Conservation (phyloP, 1,284 basidiomycete species). For the Moniliella sp. region DNA sequence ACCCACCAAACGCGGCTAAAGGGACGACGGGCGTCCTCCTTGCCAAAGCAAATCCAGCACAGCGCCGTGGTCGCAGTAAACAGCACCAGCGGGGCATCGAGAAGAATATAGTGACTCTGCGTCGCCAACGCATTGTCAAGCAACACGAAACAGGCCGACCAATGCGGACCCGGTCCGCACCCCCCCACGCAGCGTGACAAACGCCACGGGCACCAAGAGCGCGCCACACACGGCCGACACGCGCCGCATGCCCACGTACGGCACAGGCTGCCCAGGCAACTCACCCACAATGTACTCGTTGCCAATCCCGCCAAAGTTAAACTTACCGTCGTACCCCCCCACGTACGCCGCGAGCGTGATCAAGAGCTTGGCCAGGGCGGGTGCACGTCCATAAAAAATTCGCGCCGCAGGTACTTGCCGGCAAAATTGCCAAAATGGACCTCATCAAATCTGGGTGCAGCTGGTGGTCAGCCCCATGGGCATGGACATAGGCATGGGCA, state of each 20-base stretch:
- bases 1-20: slow-evolving; percentile 78
- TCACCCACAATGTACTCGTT: slow-evolving; percentile 23
- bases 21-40: slow-evolving; percentile 52
- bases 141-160: slow-evolving; percentile 70
- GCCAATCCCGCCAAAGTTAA: slow-evolving; percentile 90
- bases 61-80: slow-evolving; percentile 78
- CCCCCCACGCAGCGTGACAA: slow-evolving; percentile 74
- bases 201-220: slow-evolving; percentile 61
- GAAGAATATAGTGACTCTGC: slow-evolving; percentile 83
- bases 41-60: slow-evolving; percentile 70
- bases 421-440: slow-evolving; percentile 42
- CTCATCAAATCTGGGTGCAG: slow-evolving; percentile 18
- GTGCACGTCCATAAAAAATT: slow-evolving; percentile 85
- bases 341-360: slow-evolving; percentile 74
- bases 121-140: slow-evolving; percentile 92
- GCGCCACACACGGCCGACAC: slow-evolving; percentile 75
- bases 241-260: slow-evolving; percentile 86
- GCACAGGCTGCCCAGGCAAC: slow-evolving; percentile 45
- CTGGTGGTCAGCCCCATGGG: no score
- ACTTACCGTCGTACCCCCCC: slow-evolving; percentile 72
- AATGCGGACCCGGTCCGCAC: slow-evolving; percentile 58
- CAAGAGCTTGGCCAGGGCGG: slow-evolving; percentile 80
- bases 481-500: no score
- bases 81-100: slow-evolving; percentile 89
- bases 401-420: slow-evolving; percentile 62